These are phyloP conservation scores for Cadophora malorum DNA, from an alignment of 2,329 filamentous ascomycete species.

Conservation along the genomic window DNA sequence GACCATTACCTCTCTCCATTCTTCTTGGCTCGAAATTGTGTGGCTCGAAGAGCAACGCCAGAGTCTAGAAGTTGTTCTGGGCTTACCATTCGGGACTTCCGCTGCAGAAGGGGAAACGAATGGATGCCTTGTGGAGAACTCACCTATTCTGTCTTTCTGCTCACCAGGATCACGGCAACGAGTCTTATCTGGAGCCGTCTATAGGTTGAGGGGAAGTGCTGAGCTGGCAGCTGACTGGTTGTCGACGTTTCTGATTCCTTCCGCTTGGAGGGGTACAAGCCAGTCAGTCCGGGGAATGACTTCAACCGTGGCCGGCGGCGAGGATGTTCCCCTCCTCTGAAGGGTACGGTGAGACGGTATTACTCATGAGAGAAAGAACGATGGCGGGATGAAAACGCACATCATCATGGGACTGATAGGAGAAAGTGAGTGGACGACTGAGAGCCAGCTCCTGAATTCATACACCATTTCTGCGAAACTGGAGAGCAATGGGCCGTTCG, in stretches of 20 bases:
- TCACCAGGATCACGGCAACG: conserved; percentile 7
- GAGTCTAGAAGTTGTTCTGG: background rate
- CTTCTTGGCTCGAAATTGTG: background rate
- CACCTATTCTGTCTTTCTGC: background rate
- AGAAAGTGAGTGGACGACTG: background rate
- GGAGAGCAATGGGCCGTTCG: background rate
- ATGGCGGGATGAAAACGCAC: conserved; percentile 7
- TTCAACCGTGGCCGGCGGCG: conserved; percentile 17
- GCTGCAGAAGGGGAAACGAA: conserved; percentile 1
- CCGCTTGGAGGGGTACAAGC: conserved; percentile 8
- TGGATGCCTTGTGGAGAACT: conserved; percentile 8
- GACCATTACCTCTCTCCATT: background rate
- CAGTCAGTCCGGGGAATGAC: conserved; percentile 9
- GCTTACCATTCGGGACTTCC: conserved; percentile 17
- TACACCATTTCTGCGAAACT: background rate
- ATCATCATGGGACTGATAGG: conserved; percentile 8
- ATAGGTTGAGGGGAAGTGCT: conserved; percentile 10
- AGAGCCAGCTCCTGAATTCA: background rate
- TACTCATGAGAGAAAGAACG: background rate
- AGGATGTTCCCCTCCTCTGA: background rate
- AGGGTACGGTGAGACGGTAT: background rate
- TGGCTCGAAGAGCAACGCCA: background rate
- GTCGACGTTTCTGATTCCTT: background rate
- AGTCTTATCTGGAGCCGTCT: conserved; percentile 14
- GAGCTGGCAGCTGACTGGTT: conserved; percentile 16